Evolutionary conservation across 805 yeast species (phyloP), one percentile per base, ranked within the genome.

Genomic region (Teunomyces stri): DNA sequence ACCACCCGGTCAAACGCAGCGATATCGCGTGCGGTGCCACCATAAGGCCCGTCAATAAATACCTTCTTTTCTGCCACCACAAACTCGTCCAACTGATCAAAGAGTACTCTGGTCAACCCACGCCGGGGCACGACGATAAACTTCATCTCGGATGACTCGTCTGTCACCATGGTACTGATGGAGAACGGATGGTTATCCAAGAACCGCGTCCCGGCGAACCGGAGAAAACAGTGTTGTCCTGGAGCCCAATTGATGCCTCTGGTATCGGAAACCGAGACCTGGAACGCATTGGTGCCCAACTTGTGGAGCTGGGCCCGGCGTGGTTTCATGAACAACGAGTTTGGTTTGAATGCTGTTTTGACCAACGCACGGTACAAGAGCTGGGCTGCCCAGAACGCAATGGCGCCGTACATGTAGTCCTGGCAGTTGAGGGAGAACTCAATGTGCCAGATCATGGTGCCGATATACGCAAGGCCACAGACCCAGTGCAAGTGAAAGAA

Each of bases 171-270:
- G 3, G 76, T 70, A 22, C 75, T 51, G 6, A 79, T 72, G 1
- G 84, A 78, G 55, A 80, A 80, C 10, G 85, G 85, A 60, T 80
- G 85, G 51, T 73, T 78, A 50, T 80, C 82, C 16, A 78, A 53
- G 18, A 78, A 61, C 34, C 70, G 64, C 12, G 67, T 51, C 1
- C 77, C 80, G 2, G 65, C 62, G 47, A 77, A 75, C 53, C 83
- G 67, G 16, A 80, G 58, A 51, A 66, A 78, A 4, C 79, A 62
- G 59, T 80, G 85, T 49, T 80, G 85, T 20, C 85, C 84, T 1
- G 84, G 77, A 12, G 40, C 54, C 84, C 84, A 79, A 13, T 45
- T 51, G 35, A 75, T 59, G 6, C 70, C 73, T 13, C 58, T 58
- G n/a, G 63, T 50, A 28, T 66, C 65, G 3, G 53, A 45, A 2